Evolutionary conservation across 2,329 filamentous ascomycete species (phyloP), one percentile per base, ranked within the genome.

Genomic region (Fusarium brachygibbosum): DNA sequence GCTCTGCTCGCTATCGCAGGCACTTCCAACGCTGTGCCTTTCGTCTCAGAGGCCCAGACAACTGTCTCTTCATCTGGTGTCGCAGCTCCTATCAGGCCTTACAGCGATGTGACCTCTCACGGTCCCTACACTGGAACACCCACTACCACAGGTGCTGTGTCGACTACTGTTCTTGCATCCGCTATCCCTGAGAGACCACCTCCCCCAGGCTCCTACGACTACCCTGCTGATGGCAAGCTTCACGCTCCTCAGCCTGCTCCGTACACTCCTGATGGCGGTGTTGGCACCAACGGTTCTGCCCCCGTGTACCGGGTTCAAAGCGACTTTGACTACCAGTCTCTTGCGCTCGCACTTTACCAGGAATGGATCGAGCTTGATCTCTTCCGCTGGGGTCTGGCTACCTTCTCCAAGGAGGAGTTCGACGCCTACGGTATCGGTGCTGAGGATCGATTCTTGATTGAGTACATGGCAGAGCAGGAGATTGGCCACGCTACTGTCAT

Each of bases 311-410:
- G 91, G 64, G 89, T 92, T 1, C 85, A 93, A 73, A 93, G 90
- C 68, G 93, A 97, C 75, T 96, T 94, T 75, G 93, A 96, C 78
- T 96, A 91, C 76, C 86, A 95, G 76, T 94, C 91, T 0, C 84
- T 96, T 31, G 86, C 89, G 1, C 83, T 96, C 14, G 91, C 87
- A 14, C 82, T 95, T 0, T 94, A 95, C 76, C 91, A 94, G 73
- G 93, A 96, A 79, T 96, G 88, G 86, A 93, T 95, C 55, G 92
- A 96, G 80, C 84, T 96, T 2, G 93, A 96, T 76, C 84, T 93
- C 16, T 96, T 96, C 85, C 89, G 92, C 78, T 89, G 91, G 75
- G 92, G 91, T 16, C 84, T 96, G 5, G 88, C 87, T 0, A 87
- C 83, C 0, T 96, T 93, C 79, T 88, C 87, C 2, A 87, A 84